Conservation (phyloP, 805 yeast genomes). For the Candida maris region DNA sequence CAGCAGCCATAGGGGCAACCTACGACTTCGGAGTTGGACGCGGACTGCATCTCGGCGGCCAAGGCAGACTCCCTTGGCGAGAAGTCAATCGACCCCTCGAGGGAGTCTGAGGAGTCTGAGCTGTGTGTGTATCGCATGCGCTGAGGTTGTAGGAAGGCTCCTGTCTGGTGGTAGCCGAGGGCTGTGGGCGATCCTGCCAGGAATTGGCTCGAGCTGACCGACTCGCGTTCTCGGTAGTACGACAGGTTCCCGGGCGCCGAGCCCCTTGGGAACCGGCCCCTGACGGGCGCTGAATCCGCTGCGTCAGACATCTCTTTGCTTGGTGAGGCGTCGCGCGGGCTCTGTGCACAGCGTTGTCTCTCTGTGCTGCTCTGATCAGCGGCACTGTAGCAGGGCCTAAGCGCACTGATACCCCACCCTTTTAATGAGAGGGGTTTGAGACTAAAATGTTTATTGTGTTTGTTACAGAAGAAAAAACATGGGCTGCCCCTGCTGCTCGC, state of each 20-base stretch:
- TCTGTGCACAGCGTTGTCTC: too few species aligned
- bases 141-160: not conserved
- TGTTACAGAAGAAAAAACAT: too few species aligned
- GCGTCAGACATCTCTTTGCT: constrained; percentile 11
- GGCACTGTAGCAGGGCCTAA: too few species aligned
- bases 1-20: constrained; percentile 30
- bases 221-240: constrained; percentile 14
- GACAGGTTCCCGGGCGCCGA: constrained; percentile 21
- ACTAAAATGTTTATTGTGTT: too few species aligned
- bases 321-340: too few species aligned
- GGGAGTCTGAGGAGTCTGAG: constrained; percentile 2
- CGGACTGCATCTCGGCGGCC: constrained; percentile 1
- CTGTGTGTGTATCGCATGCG: not conserved
- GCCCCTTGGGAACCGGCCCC: constrained; percentile 13
- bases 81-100: constrained; percentile 10
- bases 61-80: constrained; percentile 9
- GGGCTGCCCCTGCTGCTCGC: too few species aligned
- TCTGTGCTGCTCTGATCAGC: too few species aligned
- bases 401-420: too few species aligned
- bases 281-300: constrained; percentile 11
- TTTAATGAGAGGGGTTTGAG: too few species aligned
- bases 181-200: not conserved
- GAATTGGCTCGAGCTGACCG: not conserved
- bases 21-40: constrained; percentile 5
- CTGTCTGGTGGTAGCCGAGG: not conserved